These are phyloP conservation scores for Suhomyces sp. DNA, from an alignment of 805 yeast species.

Conservation along the genomic window DNA sequence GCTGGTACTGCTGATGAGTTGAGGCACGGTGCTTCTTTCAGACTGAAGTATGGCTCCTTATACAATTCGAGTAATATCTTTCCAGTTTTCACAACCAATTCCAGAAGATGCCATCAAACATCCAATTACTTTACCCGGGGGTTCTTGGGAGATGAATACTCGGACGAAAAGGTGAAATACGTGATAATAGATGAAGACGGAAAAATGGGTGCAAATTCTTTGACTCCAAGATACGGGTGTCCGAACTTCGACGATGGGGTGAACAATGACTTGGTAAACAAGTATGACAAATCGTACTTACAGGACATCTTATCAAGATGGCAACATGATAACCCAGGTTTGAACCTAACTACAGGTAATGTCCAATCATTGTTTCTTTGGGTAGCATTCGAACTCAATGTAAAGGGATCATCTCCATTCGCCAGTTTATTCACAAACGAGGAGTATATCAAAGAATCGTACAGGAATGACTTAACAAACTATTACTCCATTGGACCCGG, in stretches of 20 bases:
- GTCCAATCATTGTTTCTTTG: constrained; percentile 11
- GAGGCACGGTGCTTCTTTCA: constrained; percentile 49
- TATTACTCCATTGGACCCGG: constrained; percentile 17
- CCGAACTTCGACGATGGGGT: constrained; percentile 11
- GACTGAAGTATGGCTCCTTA: constrained; percentile 50
- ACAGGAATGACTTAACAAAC: constrained; percentile 11
- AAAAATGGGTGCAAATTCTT: constrained; percentile 54
- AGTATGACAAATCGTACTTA: constrained; percentile 21
- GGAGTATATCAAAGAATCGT: constrained; percentile 12
- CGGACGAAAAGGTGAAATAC: constrained; percentile 27
- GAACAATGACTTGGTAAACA: constrained; percentile 15
- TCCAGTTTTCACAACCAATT: constrained; percentile 56
- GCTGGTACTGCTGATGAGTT: constrained; percentile 52
- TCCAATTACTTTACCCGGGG: constrained; percentile 59
- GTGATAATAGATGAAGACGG: constrained; percentile 48
- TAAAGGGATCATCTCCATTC: constrained; percentile 13
- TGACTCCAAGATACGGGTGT: constrained; percentile 54
- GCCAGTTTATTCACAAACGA: constrained; percentile 15
- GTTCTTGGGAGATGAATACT: constrained; percentile 48
- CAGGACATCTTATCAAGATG: constrained; percentile 16
- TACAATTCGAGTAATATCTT: constrained; percentile 33
- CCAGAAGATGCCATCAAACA: constrained; percentile 55
- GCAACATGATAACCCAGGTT: constrained; percentile 15
- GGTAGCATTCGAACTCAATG: constrained; percentile 17
- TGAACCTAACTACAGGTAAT: constrained; percentile 10